Percentiles rank a stretch among this genome's conserved stretches.
Evolutionary conservation across 148 eudicot species (phyloP).

Genomic region (Gaultheria prostrata): DNA sequence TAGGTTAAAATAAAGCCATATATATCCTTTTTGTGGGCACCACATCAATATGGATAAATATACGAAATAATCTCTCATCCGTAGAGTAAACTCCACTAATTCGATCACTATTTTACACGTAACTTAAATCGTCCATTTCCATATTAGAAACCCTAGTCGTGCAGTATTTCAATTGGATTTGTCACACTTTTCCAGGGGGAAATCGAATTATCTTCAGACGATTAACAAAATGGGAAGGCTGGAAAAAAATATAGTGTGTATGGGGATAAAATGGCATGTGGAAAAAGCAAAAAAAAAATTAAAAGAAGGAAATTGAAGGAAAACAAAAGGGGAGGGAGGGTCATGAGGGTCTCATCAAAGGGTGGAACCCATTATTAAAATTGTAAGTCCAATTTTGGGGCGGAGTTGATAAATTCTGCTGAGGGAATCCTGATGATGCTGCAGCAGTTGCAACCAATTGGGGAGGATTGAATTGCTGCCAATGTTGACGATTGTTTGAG

Average conservation of each 20-base stretch:
- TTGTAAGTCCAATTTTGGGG: slow-evolving; percentile 47
- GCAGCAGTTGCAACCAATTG: slow-evolving; percentile 78
- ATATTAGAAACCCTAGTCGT: neutral
- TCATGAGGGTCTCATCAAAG: slow-evolving; percentile 47
- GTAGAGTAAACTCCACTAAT: neutral
- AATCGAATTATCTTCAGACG: slow-evolving; percentile 27
- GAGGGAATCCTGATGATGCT: slow-evolving; percentile 99
- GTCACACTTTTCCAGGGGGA: neutral
- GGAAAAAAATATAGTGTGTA: neutral
- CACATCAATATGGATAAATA: neutral
- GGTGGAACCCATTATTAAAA: slow-evolving; percentile 45
- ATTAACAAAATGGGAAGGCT: slow-evolving; percentile 1
- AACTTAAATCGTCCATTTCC: neutral
- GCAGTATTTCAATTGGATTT: neutral
- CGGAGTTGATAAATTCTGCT: slow-evolving; percentile 41
- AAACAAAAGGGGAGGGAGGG: neutral
- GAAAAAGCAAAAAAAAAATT: neutral
- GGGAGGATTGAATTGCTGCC: slow-evolving; percentile 43
- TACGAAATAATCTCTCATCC: neutral
- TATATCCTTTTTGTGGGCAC: neutral
- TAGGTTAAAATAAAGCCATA: neutral
- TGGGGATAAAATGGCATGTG: neutral
- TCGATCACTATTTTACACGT: neutral
- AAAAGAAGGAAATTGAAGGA: neutral
- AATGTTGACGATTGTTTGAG: slow-evolving; percentile 40